Percentiles rank a stretch among this genome's conserved stretches.
phyloP scores from a whole-genome alignment of 768 basidiomycete species.

The Lactifluus volemus region DNA sequence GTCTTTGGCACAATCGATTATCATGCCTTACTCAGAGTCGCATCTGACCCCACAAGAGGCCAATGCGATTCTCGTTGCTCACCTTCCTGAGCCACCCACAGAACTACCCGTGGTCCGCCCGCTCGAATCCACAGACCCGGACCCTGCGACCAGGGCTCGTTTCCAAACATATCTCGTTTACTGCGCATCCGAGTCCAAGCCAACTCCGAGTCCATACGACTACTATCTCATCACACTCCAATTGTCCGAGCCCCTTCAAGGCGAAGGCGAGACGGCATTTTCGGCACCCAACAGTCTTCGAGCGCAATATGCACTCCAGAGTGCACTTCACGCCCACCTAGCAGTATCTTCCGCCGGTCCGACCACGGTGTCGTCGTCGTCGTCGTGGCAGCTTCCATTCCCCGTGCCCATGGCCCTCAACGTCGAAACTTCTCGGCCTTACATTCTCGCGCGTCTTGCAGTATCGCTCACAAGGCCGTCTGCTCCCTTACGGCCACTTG shows the following conservation, averaged over 20 bases:
- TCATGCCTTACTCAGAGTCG: neutral
- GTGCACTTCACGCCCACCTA: conserved; percentile 25
- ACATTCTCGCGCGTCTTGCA: conserved; percentile 35
- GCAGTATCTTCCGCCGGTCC: conserved; percentile 47
- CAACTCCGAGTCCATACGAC: neutral
- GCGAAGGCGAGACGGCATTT: neutral
- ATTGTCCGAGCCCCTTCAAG: neutral
- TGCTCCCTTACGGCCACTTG: conserved; percentile 26
- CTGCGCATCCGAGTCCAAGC: neutral
- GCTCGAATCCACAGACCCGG: conserved; percentile 7
- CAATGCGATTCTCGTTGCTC: neutral
- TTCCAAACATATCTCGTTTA: conserved; percentile 7
- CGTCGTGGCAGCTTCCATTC: conserved; percentile 14
- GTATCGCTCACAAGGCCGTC: neutral
- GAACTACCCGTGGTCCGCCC: conserved; percentile 1
- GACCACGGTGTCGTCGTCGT: conserved; percentile 18
- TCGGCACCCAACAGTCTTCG: conserved; percentile 22
- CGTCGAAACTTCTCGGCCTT: conserved; percentile 38
- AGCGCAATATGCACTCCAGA: conserved; percentile 21
- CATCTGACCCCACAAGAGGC: conserved; percentile 10
- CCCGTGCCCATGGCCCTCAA: conserved; percentile 41
- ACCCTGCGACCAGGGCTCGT: neutral
- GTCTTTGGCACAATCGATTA: neutral
- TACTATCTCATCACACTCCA: conserved; percentile 9
- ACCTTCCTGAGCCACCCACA: conserved; percentile 5